Evolutionary conservation across 2,329 filamentous ascomycete species (phyloP).

Genomic region (Bipolaris sorokiniana): DNA sequence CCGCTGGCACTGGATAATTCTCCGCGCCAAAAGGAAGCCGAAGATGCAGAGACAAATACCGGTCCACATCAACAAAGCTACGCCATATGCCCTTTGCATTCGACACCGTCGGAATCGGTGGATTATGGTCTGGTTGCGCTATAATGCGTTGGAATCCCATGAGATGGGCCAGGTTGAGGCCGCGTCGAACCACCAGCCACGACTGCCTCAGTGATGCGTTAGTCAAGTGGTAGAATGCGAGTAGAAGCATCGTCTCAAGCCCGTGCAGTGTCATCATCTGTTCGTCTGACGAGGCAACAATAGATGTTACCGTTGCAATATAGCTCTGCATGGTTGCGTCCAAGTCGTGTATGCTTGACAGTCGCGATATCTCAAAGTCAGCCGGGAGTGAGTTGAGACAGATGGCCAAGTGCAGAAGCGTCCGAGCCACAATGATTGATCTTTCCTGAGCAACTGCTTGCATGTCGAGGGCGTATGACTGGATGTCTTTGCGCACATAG

Average conservation of each 20-base stretch:
- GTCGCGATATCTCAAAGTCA: constrained; percentile 36
- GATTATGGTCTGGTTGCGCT: constrained; percentile 21
- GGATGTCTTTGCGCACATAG: constrained; percentile 39
- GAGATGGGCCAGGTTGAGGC: constrained; percentile 44
- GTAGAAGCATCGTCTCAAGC: constrained; percentile 41
- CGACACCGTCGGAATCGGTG: constrained; percentile 35
- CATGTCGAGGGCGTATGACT: constrained; percentile 45
- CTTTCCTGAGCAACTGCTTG: constrained; percentile 35
- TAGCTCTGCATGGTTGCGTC: constrained; percentile 44
- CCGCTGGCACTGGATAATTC: constrained; percentile 34
- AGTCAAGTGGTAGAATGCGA: constrained; percentile 42
- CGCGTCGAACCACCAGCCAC: constrained; percentile 43
- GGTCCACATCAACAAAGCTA: constrained; percentile 39
- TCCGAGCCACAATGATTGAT: constrained; percentile 42
- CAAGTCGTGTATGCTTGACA: constrained; percentile 41
- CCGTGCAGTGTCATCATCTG: constrained; percentile 46
- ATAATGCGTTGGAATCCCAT: constrained; percentile 49
- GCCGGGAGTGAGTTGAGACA: constrained; percentile 44
- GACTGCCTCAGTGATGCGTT: constrained; percentile 41
- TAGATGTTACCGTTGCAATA: constrained; percentile 37
- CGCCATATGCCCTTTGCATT: constrained; percentile 41
- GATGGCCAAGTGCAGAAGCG: constrained; percentile 43
- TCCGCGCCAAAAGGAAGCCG: constrained; percentile 45
- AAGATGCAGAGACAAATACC: constrained; percentile 44
- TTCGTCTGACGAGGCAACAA: constrained; percentile 43